Percentiles rank a stretch among this genome's conserved stretches.
Conservation (phyloP, 2,329 filamentous ascomycete species). For the Claviceps africana region DNA sequence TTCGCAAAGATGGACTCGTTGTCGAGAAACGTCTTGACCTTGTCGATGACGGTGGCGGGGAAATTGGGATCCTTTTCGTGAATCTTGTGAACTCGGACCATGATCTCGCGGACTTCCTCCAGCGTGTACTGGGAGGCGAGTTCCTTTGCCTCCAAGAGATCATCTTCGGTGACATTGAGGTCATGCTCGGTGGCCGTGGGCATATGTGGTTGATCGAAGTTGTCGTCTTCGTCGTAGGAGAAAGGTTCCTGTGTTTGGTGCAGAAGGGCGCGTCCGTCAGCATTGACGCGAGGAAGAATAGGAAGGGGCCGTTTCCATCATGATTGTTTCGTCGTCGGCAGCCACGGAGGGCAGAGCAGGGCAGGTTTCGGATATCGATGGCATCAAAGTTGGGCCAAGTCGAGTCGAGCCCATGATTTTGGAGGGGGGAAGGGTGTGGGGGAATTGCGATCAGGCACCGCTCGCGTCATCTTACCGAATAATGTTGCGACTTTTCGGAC, state of each 20-base stretch:
- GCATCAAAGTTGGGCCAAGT: neutral
- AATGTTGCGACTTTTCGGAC: conserved; percentile 7
- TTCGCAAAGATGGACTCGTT: conserved; percentile 30
- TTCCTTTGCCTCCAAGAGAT: conserved; percentile 31
- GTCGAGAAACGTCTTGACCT: conserved; percentile 27
- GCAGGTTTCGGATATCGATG: neutral
- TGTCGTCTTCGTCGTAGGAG: conserved; percentile 25
- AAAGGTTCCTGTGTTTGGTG: conserved; percentile 18
- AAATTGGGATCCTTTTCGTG: conserved; percentile 31
- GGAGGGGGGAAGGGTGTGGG: too few species aligned
- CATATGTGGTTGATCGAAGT: conserved; percentile 14
- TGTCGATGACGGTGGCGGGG: conserved; percentile 23
- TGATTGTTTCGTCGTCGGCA: neutral
- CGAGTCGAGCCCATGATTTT: neutral
- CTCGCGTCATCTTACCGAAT: conserved; percentile 4
- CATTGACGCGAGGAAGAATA: too few species aligned
- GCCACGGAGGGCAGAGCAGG: neutral
- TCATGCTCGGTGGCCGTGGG: conserved; percentile 20
- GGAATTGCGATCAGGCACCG: neutral
- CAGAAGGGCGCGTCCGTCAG: neutral
- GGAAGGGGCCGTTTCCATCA: too few species aligned
- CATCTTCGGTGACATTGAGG: conserved; percentile 32
- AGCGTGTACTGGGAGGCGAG: conserved; percentile 27
- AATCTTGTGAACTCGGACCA: conserved; percentile 25
- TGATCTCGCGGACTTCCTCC: conserved; percentile 29